These are phyloP conservation scores for Termitomyces sp. DNA, from an alignment of 768 basidiomycete genomes.

Conservation along the genomic window DNA sequence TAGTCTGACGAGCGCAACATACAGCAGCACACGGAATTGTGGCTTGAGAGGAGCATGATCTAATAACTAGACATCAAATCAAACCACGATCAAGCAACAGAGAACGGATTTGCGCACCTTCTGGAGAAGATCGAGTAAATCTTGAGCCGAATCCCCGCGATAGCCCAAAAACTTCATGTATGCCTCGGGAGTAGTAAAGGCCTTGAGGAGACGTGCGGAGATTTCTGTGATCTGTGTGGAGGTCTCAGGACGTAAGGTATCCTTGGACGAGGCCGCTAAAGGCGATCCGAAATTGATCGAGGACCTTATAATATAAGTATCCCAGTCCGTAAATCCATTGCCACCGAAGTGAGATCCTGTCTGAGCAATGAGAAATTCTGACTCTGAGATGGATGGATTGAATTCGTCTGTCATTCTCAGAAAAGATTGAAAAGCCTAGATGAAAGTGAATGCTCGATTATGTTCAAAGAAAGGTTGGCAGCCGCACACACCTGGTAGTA, in stretches of 20 bases:
- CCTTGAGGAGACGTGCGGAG: conserved; percentile 6
- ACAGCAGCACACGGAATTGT: conserved; percentile 8
- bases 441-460: not conserved
- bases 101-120: conserved; percentile 9
- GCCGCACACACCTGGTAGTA: not conserved
- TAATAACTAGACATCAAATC: conserved; percentile 11
- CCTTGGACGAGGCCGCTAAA: not conserved
- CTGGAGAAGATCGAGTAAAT: conserved; percentile 19
- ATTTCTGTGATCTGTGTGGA: conserved; percentile 7
- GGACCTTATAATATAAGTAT: not conserved
- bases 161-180: conserved; percentile 14
- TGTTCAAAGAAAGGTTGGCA: not conserved
- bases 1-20: conserved; percentile 17
- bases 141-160: conserved; percentile 12
- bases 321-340: not conserved
- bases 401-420: not conserved
- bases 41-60: conserved; percentile 12
- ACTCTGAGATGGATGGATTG: not conserved
- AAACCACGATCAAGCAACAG: not conserved
- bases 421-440: not conserved
- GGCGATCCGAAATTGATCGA: not conserved
- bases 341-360: too few relatives aligned
- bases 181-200: conserved; percentile 9
- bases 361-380: not conserved
- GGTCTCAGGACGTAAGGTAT: not conserved